Evolutionary conservation across 2,329 filamentous ascomycete species (phyloP), one percentile per base, ranked within the genome.

Genomic region (Aspergillus clavatus): DNA sequence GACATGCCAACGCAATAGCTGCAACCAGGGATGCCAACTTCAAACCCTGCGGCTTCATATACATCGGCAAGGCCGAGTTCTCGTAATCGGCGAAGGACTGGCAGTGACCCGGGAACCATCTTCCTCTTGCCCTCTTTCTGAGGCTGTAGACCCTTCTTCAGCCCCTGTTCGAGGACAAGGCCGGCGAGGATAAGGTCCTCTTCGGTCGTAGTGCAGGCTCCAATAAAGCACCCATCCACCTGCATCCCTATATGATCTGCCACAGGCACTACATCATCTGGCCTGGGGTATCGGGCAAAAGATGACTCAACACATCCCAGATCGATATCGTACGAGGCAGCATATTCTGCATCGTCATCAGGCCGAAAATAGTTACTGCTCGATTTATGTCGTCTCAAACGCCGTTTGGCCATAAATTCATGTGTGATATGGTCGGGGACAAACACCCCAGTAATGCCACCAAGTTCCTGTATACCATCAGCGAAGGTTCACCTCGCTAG

Each of bases 131-230:
- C 72, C 3, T 57, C 52, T 4, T 41, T 31, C 3, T 62, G 47
- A 1, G 66, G 64, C 26, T 44, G 54, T 40, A 63, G 40, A 1
- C 66, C 66, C 19, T 50, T 54, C 18, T 62, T 54, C 7, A 74
- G 45, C 0, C 70, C 72, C 5, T 57, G 57, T 42, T 69, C 58
- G 0, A 75, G 59, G 2, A 74, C 67, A 4, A 74, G 55, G 0
- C 65, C 71, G 0, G 59, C 72, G 4, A 74, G 55, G 10, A 74
- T 63, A 1, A 74, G 53, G 42, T 75, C 71, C 50, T 74, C 72
- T 42, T 73, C 69, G 0, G 71, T 60, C 0, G 71, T 74, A 1
- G 72, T 75, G 51, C 72, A 75, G 1, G 72, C 72, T 1, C 72
- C 72, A 18, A 75, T 74, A 51, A 75, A 75, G 42, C 64, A 67